Conservation (phyloP, 83 land plant species). For the Thuja plicata region DNA sequence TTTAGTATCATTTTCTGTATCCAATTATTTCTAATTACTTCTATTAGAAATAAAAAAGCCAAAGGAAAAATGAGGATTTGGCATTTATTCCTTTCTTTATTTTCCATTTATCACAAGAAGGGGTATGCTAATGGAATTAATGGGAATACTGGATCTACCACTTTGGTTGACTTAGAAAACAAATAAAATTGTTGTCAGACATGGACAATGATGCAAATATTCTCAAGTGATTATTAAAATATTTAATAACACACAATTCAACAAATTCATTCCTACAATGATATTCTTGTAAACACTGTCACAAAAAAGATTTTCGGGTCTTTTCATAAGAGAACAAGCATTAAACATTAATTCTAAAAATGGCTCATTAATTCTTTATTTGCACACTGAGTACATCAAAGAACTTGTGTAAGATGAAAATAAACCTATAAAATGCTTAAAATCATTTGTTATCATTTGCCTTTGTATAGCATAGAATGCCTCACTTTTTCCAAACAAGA, state of each 20-base stretch:
- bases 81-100: neutral
- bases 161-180: neutral
- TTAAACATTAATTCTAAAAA: neutral
- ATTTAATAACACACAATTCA: neutral
- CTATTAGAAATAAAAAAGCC: neutral
- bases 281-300: neutral
- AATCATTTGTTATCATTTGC: slow-evolving; percentile 61
- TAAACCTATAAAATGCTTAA: slow-evolving; percentile 66
- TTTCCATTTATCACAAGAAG: neutral
- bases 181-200: neutral
- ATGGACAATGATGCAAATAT: neutral
- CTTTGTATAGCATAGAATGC: slow-evolving; percentile 68
- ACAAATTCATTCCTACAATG: too few species aligned
- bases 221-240: too few species aligned
- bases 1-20: neutral
- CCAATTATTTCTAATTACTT: too few species aligned
- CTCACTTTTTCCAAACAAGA: slow-evolving; percentile 33
- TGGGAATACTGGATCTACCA: too few species aligned
- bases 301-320: neutral
- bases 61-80: neutral
- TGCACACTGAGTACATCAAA: neutral
- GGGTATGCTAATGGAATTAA: neutral
- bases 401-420: too few species aligned
- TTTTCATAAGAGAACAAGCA: neutral
- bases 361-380: neutral